phyloP scores from a whole-genome alignment of 495 filamentous ascomycete species.

The Aspergillus ostianus region DNA sequence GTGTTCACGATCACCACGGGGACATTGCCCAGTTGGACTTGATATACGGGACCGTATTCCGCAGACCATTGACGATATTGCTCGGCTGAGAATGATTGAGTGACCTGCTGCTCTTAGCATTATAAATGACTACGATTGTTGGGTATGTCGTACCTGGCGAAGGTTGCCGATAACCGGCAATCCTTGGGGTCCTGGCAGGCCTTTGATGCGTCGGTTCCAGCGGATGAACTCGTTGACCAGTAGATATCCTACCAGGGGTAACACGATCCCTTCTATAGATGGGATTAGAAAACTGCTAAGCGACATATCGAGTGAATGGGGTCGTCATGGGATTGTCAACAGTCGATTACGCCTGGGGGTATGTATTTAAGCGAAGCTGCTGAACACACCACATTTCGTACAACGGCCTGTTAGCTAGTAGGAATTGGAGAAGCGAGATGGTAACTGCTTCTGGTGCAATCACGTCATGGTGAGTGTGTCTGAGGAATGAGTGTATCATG shows the following conservation, averaged over 20 bases:
- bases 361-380: no score
- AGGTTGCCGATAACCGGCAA: slow-evolving; percentile 7
- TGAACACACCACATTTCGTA: no score
- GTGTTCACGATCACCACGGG: slow-evolving; percentile 8
- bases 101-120: neutral
- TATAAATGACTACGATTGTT: no score
- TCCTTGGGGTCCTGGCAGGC: neutral
- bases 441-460: neutral
- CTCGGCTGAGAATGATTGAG: neutral
- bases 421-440: no score
- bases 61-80: slow-evolving; percentile 14
- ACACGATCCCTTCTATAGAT: neutral
- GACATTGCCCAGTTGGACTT: slow-evolving; percentile 4
- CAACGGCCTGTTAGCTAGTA: no score
- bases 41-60: slow-evolving; percentile 12
- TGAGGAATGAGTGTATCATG: neutral
- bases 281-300: neutral
- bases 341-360: no score
- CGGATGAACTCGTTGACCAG: slow-evolving; percentile 5
- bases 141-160: neutral
- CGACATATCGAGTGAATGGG: neutral
- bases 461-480: neutral
- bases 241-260: neutral
- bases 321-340: neutral
- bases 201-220: neutral